Evolutionary conservation across 2,329 filamentous ascomycete genomes (phyloP).

Genomic region (Epichloe sylvatica): DNA sequence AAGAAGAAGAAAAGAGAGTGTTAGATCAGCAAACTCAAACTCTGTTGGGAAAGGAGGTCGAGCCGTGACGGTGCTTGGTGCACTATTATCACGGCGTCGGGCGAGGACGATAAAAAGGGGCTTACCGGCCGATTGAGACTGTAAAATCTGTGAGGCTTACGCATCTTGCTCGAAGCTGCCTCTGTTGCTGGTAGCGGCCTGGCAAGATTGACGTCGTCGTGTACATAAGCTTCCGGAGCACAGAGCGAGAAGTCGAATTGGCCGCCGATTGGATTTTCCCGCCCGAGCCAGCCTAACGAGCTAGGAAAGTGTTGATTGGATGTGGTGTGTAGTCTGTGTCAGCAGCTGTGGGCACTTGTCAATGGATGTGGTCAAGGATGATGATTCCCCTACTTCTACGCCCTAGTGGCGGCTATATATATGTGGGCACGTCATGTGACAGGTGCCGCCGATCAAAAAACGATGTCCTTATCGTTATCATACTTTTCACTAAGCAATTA

Average conservation of each 20-base stretch:
- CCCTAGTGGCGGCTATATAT: too few species aligned
- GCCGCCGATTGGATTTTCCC: conserved; percentile 15
- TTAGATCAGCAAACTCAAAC: conserved; percentile 1
- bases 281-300: conserved; percentile 3
- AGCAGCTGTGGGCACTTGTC: conserved; percentile 11
- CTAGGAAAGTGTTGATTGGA: conserved; percentile 1
- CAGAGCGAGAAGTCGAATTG: not conserved
- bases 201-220: conserved; percentile 2
- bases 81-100: not conserved
- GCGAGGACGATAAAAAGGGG: not conserved
- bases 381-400: too few species aligned
- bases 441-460: too few species aligned
- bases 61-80: not conserved
- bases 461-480: too few species aligned
- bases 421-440: too few species aligned
- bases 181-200: conserved; percentile 5
- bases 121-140: conserved; percentile 52
- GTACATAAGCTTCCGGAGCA: conserved; percentile 1
- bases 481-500: too few species aligned
- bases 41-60: not conserved
- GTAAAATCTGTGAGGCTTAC: conserved; percentile 48
- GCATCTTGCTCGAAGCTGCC: conserved; percentile 29
- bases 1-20: not conserved
- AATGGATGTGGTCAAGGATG: too few species aligned
- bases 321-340: not conserved